These are phyloP conservation scores for Pseudogymnoascus sp. DNA, from an alignment of 2,329 filamentous ascomycete species.

Conservation along the genomic window DNA sequence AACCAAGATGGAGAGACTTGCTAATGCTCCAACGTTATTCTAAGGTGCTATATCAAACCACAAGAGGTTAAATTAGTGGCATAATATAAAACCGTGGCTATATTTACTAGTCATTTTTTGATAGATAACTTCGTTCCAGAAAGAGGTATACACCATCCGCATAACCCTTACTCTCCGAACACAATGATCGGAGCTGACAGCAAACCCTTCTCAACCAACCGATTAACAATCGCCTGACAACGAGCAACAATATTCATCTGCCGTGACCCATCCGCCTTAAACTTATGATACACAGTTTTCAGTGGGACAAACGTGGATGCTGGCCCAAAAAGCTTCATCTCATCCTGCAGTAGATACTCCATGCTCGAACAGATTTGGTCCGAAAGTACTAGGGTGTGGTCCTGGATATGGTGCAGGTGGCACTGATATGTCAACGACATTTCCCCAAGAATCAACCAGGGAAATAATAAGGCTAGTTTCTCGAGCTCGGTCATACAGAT, in stretches of 20 bases:
- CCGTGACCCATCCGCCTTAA: not conserved
- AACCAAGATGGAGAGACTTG: too few species aligned
- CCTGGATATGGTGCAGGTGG: not conserved
- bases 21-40: too few species aligned
- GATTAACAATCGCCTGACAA: not conserved
- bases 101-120: too few species aligned
- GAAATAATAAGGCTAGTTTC: not conserved
- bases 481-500: constrained; percentile 25
- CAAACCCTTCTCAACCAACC: not conserved
- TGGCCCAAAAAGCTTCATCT: constrained; percentile 33
- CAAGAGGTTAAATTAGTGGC: too few species aligned
- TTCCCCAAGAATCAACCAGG: not conserved
- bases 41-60: not conserved
- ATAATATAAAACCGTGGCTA: too few species aligned
- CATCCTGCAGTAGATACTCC: constrained; percentile 31
- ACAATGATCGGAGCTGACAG: not conserved
- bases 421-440: not conserved
- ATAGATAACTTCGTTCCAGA: not conserved
- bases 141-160: not conserved
- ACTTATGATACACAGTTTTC: not conserved
- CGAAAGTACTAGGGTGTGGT: constrained; percentile 16
- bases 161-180: not conserved
- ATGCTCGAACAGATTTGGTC: constrained; percentile 28
- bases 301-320: constrained; percentile 22
- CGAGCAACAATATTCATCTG: not conserved